phyloP scores from a whole-genome alignment of 345 rosid genomes.

The Populus davidiana region DNA sequence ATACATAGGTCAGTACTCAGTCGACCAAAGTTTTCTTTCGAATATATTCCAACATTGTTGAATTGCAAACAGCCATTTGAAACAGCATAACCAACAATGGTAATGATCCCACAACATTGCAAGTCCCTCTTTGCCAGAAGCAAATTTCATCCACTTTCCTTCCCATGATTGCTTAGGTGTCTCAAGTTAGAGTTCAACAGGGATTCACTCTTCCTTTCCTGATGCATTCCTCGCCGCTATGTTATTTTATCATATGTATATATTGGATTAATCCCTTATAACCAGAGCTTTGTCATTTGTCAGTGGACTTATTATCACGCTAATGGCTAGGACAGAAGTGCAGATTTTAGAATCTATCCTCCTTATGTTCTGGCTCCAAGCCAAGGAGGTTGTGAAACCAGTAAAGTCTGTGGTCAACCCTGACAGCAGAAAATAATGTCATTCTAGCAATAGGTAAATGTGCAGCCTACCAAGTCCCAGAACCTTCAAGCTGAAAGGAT shows the following conservation, averaged over 20 bases:
- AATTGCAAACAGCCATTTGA: neutral
- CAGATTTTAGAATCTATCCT: too few relatives aligned
- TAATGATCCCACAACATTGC: conserved; percentile 19
- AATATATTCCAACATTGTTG: neutral
- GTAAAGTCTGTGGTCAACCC: too few relatives aligned
- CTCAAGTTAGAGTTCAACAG: too few relatives aligned
- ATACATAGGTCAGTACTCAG: conserved; percentile 16
- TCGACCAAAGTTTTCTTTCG: neutral
- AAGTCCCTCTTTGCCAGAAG: neutral
- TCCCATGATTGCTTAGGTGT: neutral
- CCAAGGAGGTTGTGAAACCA: too few relatives aligned
- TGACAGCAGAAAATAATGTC: too few relatives aligned
- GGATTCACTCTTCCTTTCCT: too few relatives aligned
- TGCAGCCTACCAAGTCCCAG: neutral
- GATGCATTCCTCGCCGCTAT: too few relatives aligned
- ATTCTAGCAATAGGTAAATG: neutral
- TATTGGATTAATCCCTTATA: too few relatives aligned
- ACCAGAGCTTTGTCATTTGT: too few relatives aligned
- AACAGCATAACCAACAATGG: neutral
- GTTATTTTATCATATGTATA: too few relatives aligned
- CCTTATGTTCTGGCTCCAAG: too few relatives aligned
- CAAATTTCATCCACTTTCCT: neutral
- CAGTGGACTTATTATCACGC: neutral
- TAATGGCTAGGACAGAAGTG: too few relatives aligned
- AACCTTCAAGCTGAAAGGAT: neutral